Conservation (phyloP, 495 filamentous ascomycete species). For the Trichoderma erinaceum region DNA sequence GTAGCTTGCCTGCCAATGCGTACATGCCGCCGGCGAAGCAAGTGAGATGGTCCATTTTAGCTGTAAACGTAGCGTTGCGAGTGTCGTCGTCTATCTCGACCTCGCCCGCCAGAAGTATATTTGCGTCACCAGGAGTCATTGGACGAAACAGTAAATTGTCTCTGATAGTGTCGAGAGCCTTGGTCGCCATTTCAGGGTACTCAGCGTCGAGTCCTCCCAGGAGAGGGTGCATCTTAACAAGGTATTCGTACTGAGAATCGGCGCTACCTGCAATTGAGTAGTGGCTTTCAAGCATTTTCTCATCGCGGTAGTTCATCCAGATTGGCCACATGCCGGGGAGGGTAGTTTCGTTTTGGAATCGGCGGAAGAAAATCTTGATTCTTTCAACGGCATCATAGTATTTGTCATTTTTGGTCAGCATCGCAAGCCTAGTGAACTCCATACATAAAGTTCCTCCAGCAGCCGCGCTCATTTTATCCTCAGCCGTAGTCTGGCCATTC, state of each 20-base stretch:
- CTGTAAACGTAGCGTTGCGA: neutral
- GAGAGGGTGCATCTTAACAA: slow-evolving; percentile 57
- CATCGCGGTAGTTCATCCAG: slow-evolving; percentile 49
- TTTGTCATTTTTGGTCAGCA: slow-evolving; percentile 70
- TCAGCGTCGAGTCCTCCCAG: slow-evolving; percentile 61
- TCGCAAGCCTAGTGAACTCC: slow-evolving; percentile 80
- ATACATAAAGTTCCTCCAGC: slow-evolving; percentile 72
- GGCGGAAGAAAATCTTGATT: slow-evolving; percentile 66
- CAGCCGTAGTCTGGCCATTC: slow-evolving; percentile 47
- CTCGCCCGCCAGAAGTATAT: slow-evolving; percentile 56
- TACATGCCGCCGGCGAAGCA: slow-evolving; percentile 79
- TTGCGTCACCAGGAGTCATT: slow-evolving; percentile 47
- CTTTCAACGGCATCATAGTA: slow-evolving; percentile 81
- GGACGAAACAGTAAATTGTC: slow-evolving; percentile 58
- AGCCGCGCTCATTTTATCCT: slow-evolving; percentile 39
- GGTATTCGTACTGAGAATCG: slow-evolving; percentile 79
- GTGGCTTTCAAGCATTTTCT: slow-evolving; percentile 26
- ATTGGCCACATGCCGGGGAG: slow-evolving; percentile 81
- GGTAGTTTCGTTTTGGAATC: slow-evolving; percentile 57
- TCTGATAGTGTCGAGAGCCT: slow-evolving; percentile 52
- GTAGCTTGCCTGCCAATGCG: slow-evolving; percentile 63
- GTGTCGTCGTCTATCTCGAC: slow-evolving; percentile 22
- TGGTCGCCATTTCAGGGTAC: slow-evolving; percentile 64
- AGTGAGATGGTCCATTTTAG: slow-evolving; percentile 26
- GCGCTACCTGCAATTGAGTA: slow-evolving; percentile 68